A percentile compares a stretch with the other conserved stretches of the same genome.
Evolutionary conservation across 352 stramenopile genomes (phyloP).

Genomic region (Pythium pyrilobum): DNA sequence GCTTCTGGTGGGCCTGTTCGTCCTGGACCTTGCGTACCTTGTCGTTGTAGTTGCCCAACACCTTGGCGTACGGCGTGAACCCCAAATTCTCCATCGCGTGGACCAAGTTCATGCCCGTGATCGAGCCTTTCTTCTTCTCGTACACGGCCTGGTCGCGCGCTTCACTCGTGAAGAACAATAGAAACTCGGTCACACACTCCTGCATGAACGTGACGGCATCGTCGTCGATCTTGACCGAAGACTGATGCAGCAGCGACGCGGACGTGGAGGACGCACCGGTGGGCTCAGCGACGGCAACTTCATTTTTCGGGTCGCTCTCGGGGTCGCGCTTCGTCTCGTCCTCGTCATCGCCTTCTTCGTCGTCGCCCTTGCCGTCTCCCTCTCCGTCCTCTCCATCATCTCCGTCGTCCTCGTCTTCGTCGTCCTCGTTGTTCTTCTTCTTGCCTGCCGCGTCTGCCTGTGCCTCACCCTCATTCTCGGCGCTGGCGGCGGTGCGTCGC

Average conservation of each 20-base stretch:
- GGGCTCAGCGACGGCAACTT: neutral
- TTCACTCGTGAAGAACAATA: slow-evolving; percentile 80
- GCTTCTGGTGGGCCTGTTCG: slow-evolving; percentile 45
- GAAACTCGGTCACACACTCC: slow-evolving; percentile 81
- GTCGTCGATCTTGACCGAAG: slow-evolving; percentile 68
- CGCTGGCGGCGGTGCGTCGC: neutral
- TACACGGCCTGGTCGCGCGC: slow-evolving; percentile 56
- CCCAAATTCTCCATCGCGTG: slow-evolving; percentile 65
- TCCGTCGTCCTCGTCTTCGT: slow-evolving; percentile 14
- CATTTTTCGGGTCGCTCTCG: neutral
- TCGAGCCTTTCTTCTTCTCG: slow-evolving; percentile 61
- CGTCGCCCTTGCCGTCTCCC: neutral
- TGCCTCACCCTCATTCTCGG: slow-evolving; percentile 1
- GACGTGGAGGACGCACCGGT: neutral
- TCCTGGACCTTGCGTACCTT: slow-evolving; percentile 69
- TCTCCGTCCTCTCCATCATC: slow-evolving; percentile 1
- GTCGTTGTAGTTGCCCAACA: slow-evolving; percentile 57
- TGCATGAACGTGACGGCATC: slow-evolving; percentile 75
- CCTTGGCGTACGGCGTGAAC: slow-evolving; percentile 55
- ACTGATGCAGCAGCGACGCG: neutral
- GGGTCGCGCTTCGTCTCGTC: slow-evolving; percentile 5
- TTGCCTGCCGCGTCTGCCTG: neutral
- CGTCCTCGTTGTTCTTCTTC: slow-evolving; percentile 13
- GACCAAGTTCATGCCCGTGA: slow-evolving; percentile 58
- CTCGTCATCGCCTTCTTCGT: slow-evolving; percentile 18